Conservation (phyloP, 176 grass and related monocot genomes). For the Olyra latifolia region DNA sequence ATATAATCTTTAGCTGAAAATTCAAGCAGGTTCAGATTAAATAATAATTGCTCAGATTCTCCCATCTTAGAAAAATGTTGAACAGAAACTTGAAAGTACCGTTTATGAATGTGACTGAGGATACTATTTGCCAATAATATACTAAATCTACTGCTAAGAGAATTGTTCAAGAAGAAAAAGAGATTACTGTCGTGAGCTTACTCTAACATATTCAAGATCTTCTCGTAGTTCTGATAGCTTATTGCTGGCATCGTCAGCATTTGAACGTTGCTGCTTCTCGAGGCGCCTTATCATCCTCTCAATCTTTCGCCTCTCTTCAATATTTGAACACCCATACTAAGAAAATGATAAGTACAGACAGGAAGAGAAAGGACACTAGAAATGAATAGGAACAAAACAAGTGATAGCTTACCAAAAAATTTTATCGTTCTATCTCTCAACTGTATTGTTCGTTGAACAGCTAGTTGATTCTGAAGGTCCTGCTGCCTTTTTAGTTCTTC, state of each 20-base stretch:
- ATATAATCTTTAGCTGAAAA: slow-evolving; percentile 36
- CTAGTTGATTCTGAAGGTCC: slow-evolving; percentile 73
- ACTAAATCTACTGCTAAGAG: slow-evolving; percentile 16
- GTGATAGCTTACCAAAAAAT: slow-evolving; percentile 66
- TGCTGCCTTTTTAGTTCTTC: slow-evolving; percentile 92
- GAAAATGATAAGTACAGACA: slow-evolving; percentile 23
- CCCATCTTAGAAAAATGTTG: not conserved
- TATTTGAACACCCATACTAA: slow-evolving; percentile 38
- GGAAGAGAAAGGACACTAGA: not conserved
- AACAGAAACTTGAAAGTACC: slow-evolving; percentile 14
- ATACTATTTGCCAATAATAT: not conserved
- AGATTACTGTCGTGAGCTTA: slow-evolving; percentile 42
- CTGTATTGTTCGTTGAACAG: slow-evolving; percentile 67
- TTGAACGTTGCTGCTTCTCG: slow-evolving; percentile 86
- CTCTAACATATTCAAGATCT: slow-evolving; percentile 94
- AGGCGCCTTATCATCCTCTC: slow-evolving; percentile 95
- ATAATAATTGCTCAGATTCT: slow-evolving; percentile 9
- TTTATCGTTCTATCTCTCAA: slow-evolving; percentile 95
- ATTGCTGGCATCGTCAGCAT: slow-evolving; percentile 63
- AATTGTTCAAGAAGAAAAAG: slow-evolving; percentile 12
- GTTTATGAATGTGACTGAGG: slow-evolving; percentile 6
- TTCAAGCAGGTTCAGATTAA: slow-evolving; percentile 13
- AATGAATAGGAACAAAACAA: not conserved
- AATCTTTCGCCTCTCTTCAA: slow-evolving; percentile 91
- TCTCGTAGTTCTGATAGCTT: slow-evolving; percentile 73